These are phyloP conservation scores for Colletotrichum melonis DNA, from an alignment of 2,329 filamentous ascomycete species.

Conservation along the genomic window DNA sequence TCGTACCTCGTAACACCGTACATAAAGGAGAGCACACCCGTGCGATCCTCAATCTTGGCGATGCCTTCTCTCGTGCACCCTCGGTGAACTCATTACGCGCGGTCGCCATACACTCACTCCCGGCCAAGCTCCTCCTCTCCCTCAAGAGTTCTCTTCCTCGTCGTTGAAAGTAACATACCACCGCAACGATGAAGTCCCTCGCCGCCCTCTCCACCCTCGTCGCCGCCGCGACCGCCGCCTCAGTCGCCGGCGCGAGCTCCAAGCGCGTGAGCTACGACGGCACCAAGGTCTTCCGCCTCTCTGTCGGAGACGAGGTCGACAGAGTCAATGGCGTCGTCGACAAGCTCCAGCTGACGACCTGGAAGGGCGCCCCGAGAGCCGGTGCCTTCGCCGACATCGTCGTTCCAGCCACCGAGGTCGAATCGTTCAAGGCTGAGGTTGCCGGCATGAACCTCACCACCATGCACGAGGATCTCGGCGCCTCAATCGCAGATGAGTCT, in stretches of 20 bases:
- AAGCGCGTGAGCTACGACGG: constrained; percentile 53
- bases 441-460: constrained; percentile 45
- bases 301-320: constrained; percentile 46
- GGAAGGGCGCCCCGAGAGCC: constrained; percentile 49
- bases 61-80: not conserved
- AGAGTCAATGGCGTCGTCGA: constrained; percentile 47
- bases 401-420: constrained; percentile 49
- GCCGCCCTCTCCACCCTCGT: constrained; percentile 21
- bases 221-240: constrained; percentile 28
- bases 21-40: not conserved
- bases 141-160: not conserved
- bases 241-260: constrained; percentile 9
- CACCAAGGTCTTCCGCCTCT: constrained; percentile 57
- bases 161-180: not conserved
- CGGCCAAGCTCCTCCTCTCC: not conserved
- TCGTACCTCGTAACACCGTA: not conserved
- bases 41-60: not conserved
- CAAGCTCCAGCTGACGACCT: constrained; percentile 49
- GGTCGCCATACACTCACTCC: not conserved
- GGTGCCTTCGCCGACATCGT: constrained; percentile 53
- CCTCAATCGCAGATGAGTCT: constrained; percentile 49
- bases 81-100: not conserved
- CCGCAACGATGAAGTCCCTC: constrained; percentile 30
- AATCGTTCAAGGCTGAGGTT: constrained; percentile 46
- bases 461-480: constrained; percentile 54